Evolutionary conservation across 352 stramenopile species (phyloP).

Genomic region (Phytophthora sojae): DNA sequence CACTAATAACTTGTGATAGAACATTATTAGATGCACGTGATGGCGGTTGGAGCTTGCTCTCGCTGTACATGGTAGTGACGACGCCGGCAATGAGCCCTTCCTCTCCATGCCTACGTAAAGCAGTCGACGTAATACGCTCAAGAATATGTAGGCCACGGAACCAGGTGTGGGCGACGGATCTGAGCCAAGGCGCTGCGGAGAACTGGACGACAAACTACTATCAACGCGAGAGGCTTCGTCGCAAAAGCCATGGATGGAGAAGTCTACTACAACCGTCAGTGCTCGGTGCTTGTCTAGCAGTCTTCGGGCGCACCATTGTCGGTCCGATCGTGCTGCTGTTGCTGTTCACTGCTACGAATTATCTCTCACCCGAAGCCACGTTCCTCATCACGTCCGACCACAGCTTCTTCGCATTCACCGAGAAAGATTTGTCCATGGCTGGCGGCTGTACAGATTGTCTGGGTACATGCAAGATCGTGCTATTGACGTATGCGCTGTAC

Average conservation of each 20-base stretch:
- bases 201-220: constrained; percentile 29
- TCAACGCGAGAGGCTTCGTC: constrained; percentile 13
- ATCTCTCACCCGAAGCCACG: constrained; percentile 21
- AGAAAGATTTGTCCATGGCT: constrained; percentile 34
- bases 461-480: constrained; percentile 22
- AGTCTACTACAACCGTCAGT: constrained; percentile 13
- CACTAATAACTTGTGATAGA: not conserved
- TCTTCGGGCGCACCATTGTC: constrained; percentile 26
- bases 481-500: constrained; percentile 27
- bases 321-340: constrained; percentile 29
- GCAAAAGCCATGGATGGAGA: constrained; percentile 17
- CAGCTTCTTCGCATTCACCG: constrained; percentile 34
- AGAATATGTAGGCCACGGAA: constrained; percentile 8
- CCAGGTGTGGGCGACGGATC: constrained; percentile 1
- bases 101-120: not conserved
- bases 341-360: constrained; percentile 28
- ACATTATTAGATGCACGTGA: not conserved
- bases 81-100: constrained; percentile 8
- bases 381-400: constrained; percentile 33
- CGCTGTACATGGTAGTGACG: not conserved
- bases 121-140: constrained; percentile 2
- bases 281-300: constrained; percentile 26
- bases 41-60: not conserved
- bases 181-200: constrained; percentile 2
- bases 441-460: constrained; percentile 34